Conservation (phyloP, 768 basidiomycete genomes). For the Podaxis sp. region DNA sequence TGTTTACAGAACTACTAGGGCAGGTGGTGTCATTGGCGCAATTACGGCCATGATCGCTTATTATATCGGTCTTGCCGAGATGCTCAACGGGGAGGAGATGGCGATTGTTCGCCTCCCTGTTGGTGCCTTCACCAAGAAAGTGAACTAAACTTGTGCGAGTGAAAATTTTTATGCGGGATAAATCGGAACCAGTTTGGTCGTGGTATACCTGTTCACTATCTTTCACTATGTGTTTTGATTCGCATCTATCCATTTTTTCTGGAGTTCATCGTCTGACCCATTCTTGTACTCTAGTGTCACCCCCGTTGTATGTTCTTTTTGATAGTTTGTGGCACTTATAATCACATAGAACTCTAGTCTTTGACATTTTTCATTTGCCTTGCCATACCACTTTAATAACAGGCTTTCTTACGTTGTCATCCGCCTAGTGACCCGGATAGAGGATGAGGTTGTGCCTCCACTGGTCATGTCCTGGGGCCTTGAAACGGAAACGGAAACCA, state of each 20-base stretch:
- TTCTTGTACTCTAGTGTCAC: background rate
- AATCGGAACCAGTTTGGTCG: background rate
- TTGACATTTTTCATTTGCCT: background rate
- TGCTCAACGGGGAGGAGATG: slow-evolving; percentile 36
- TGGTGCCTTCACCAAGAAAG: slow-evolving; percentile 32
- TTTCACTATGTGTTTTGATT: background rate
- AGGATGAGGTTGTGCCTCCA: no score
- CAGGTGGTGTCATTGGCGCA: slow-evolving; percentile 41
- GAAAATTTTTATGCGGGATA: background rate
- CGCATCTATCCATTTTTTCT: no score
- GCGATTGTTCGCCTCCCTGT: slow-evolving; percentile 36
- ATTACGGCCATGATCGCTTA: slow-evolving; percentile 44
- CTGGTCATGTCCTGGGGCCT: no score
- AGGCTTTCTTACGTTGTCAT: background rate
- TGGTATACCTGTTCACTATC: background rate
- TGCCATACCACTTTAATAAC: background rate
- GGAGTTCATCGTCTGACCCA: background rate
- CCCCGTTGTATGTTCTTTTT: background rate
- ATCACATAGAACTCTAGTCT: background rate
- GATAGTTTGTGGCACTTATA: background rate
- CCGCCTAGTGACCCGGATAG: background rate
- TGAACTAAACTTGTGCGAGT: background rate
- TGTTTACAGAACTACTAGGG: slow-evolving; percentile 28
- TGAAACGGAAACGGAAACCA: no score
- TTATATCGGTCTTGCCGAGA: slow-evolving; percentile 41